These are phyloP conservation scores for Dryas drummondii DNA, from an alignment of 306 rosid genomes.

Conservation along the genomic window DNA sequence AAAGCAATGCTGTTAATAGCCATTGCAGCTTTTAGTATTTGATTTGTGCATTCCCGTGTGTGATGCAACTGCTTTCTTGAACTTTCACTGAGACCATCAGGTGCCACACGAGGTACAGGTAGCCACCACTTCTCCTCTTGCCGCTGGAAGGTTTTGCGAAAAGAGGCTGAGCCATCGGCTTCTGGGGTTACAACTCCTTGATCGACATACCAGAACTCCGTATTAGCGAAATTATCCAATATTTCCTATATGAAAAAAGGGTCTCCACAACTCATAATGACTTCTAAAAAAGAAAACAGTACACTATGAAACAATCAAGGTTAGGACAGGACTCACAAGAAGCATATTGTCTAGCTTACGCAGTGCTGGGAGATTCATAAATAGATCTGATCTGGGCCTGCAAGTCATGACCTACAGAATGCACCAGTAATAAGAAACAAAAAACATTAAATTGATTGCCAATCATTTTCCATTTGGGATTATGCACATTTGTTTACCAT, in stretches of 20 bases:
- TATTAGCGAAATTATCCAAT: slow-evolving; percentile 58
- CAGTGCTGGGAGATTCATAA: slow-evolving; percentile 54
- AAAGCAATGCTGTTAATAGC: slow-evolving; percentile 76
- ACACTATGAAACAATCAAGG: background rate
- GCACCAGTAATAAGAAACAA: slow-evolving; percentile 9
- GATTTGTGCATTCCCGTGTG: slow-evolving; percentile 74
- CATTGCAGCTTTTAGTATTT: slow-evolving; percentile 84
- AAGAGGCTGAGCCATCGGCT: slow-evolving; percentile 75
- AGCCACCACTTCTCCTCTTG: slow-evolving; percentile 99
- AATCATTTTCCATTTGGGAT: background rate
- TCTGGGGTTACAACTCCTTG: slow-evolving; percentile 81
- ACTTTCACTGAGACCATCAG: slow-evolving; percentile 66
- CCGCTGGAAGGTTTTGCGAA: slow-evolving; percentile 66
- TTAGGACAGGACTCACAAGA: slow-evolving; percentile 35
- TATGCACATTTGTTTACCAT: background rate
- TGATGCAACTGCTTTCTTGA: slow-evolving; percentile 81
- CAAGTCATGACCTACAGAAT: slow-evolving; percentile 56
- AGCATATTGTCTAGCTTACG: slow-evolving; percentile 56
- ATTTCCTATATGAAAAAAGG: slow-evolving; percentile 52
- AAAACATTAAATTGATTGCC: background rate
- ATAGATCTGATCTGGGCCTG: slow-evolving; percentile 55
- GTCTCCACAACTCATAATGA: slow-evolving; percentile 11
- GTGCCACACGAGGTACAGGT: slow-evolving; percentile 84
- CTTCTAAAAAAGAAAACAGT: background rate
- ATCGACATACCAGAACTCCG: slow-evolving; percentile 94